A percentile compares a stretch with the other conserved stretches of the same genome.
Evolutionary conservation across 768 basidiomycete genomes (phyloP).

Genomic region (Boletales sp.): DNA sequence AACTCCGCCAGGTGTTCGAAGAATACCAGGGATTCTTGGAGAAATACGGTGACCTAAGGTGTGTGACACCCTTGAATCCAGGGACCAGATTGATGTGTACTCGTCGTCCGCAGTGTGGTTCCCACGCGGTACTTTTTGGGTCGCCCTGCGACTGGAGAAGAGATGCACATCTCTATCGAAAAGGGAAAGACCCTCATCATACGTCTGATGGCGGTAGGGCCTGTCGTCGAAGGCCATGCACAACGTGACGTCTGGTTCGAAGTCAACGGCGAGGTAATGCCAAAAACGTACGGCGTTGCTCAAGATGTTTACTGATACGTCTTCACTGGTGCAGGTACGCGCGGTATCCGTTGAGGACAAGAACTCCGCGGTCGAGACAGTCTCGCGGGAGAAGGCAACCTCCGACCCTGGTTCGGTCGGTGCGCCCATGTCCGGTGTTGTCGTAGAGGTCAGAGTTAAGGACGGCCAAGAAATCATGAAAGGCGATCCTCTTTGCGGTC

Average conservation of each 20-base stretch:
- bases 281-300: slow-evolving; percentile 2
- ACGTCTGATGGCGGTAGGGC: slow-evolving; percentile 91
- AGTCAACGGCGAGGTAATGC: slow-evolving; percentile 86
- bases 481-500: slow-evolving; percentile 92
- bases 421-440: slow-evolving; percentile 96
- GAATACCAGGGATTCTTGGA: slow-evolving; percentile 94
- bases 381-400: slow-evolving; percentile 92
- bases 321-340: slow-evolving; percentile 58
- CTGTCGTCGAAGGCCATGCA: slow-evolving; percentile 87
- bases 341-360: slow-evolving; percentile 96
- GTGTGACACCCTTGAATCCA: slow-evolving; percentile 20
- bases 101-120: slow-evolving; percentile 60
- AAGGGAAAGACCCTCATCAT: slow-evolving; percentile 96
- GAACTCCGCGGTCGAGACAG: slow-evolving; percentile 93
- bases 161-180: slow-evolving; percentile 95
- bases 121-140: slow-evolving; percentile 98
- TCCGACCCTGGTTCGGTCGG: slow-evolving; percentile 95
- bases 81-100: slow-evolving; percentile 8
- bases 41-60: slow-evolving; percentile 95
- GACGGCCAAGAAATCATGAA: slow-evolving; percentile 98
- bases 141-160: slow-evolving; percentile 87
- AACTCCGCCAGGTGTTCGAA: slow-evolving; percentile 76
- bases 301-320: slow-evolving; percentile 14
- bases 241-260: slow-evolving; percentile 98
- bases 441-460: slow-evolving; percentile 96